These are phyloP conservation scores for Fusarium nelsonii DNA, from an alignment of 2,329 filamentous ascomycete genomes.

Conservation along the genomic window DNA sequence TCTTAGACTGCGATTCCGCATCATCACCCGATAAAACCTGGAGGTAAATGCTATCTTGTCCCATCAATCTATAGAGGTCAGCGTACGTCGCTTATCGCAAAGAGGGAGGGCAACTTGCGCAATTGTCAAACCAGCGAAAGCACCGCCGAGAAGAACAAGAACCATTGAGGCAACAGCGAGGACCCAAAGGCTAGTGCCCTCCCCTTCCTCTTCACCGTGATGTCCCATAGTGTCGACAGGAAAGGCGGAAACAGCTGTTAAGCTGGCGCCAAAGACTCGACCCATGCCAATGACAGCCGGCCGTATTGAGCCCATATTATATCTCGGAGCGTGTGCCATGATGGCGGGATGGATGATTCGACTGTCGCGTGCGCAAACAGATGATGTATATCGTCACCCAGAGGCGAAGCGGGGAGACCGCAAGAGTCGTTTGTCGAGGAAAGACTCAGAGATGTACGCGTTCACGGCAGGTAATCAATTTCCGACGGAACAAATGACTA, in stretches of 20 bases:
- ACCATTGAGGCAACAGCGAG: constrained; percentile 83
- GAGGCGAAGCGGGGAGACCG: constrained; percentile 11
- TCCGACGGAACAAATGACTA: constrained; percentile 15
- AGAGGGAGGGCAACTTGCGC: constrained; percentile 66
- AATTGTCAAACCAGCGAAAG: constrained; percentile 94
- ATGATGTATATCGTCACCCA: constrained; percentile 6
- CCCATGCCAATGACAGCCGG: constrained; percentile 65
- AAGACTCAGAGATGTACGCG: constrained; percentile 17
- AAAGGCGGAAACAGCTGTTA: constrained; percentile 63
- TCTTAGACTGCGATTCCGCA: constrained; percentile 85
- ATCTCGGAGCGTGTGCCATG: constrained; percentile 52
- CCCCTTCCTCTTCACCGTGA: constrained; percentile 60
- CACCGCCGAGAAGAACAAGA: constrained; percentile 88
- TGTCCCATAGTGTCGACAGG: constrained; percentile 58
- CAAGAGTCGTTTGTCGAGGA: constrained; percentile 11
- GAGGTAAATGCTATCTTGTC: constrained; percentile 93
- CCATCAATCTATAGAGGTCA: constrained; percentile 64
- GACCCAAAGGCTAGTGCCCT: constrained; percentile 79
- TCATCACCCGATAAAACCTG: constrained; percentile 92
- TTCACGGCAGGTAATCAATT: constrained; percentile 19
- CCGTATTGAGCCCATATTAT: constrained; percentile 59
- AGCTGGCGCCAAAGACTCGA: constrained; percentile 62
- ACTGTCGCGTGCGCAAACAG: background rate
- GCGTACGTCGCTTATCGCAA: constrained; percentile 32
- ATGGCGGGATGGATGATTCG: background rate